A percentile compares a stretch with the other conserved stretches of the same genome.
These are phyloP conservation scores for Gracilaria caudata DNA, from an alignment of 23 red algal genomes.

Conservation along the genomic window DNA sequence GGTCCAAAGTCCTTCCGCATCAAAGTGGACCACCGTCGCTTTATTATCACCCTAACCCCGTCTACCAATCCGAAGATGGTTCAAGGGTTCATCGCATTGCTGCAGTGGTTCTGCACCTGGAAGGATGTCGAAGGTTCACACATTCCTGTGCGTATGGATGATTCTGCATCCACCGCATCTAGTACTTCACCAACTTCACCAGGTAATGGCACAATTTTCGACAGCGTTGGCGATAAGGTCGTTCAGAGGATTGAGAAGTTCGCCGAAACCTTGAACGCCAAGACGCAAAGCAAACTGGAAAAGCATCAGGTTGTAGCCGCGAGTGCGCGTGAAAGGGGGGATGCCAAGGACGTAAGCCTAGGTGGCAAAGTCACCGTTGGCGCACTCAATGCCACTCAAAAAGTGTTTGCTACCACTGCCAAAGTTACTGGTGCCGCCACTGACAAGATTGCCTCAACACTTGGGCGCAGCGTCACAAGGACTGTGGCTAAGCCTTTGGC, in stretches of 20 bases:
- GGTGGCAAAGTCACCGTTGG: slow-evolving; percentile 44
- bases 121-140: slow-evolving; percentile 16
- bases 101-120: slow-evolving; percentile 62
- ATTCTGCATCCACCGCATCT: background rate
- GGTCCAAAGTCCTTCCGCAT: slow-evolving; percentile 18
- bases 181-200: background rate
- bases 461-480: slow-evolving; percentile 33
- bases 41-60: slow-evolving; percentile 11
- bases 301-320: background rate
- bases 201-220: background rate
- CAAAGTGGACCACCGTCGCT: slow-evolving; percentile 27
- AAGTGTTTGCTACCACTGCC: slow-evolving; percentile 34
- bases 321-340: background rate
- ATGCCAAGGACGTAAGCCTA: slow-evolving; percentile 13
- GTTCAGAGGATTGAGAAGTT: slow-evolving; percentile 24
- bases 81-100: slow-evolving; percentile 11
- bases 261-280: slow-evolving; percentile 23
- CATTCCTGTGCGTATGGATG: background rate
- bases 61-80: slow-evolving; percentile 19
- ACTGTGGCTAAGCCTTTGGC: slow-evolving; percentile 29
- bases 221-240: slow-evolving; percentile 42
- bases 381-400: slow-evolving; percentile 34
- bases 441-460: slow-evolving; percentile 33
- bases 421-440: slow-evolving; percentile 12
- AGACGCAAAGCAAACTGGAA: slow-evolving; percentile 3